Evolutionary conservation across 202 grass and related monocot genomes (phyloP), one percentile per base, ranked within the genome.

Genomic region (Schoenoplectus tabernaemontani): DNA sequence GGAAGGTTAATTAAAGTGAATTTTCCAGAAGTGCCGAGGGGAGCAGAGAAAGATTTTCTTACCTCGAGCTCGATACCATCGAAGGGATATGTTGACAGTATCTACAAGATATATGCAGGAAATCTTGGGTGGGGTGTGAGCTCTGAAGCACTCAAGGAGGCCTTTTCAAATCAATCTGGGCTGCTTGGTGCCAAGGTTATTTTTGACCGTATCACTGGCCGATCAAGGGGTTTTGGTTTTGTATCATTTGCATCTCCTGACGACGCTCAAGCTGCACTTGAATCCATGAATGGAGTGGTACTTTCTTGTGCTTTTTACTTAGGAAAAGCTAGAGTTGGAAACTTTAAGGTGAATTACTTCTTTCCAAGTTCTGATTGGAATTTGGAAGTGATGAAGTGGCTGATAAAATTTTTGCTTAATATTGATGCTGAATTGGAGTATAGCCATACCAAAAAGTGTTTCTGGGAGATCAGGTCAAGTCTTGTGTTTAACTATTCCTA

Each of bases 21-120:
- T 74, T 90, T 89, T 82, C 91, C 95, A 0, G 95, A 98, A 85
- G 91, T 92, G 64, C 91, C 95, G 1, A 87, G 95, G n/a, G 95
- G 95, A 37, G 88, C 87, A 22, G 95, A 89, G 65, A 89, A 89
- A 76, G 82, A 87, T 7, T 83, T 87, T 69, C 78, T 82, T 0
- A 32, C 28, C 7, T 58, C 65, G 8, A 84, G 65, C 56, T 79
- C 84, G 32, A 94, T 84, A 54, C 84, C 84, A 5, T 82, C 83
- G 22, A 42, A 3, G 24, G 51, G 51, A 56, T 88, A 75, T 9
- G 72, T 91, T 5, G 89, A 94, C 68, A 93, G 87, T 57, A 73
- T 91, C 1, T 68, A 89, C 86, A 98, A 94, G 88, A 81, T 98
- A 46, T 98, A 98, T 4, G 91, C 89, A 7, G 91, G 95, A 61